Evolutionary conservation across 2,329 filamentous ascomycete species (phyloP).

Genomic region (Juglanconis juglandina): DNA sequence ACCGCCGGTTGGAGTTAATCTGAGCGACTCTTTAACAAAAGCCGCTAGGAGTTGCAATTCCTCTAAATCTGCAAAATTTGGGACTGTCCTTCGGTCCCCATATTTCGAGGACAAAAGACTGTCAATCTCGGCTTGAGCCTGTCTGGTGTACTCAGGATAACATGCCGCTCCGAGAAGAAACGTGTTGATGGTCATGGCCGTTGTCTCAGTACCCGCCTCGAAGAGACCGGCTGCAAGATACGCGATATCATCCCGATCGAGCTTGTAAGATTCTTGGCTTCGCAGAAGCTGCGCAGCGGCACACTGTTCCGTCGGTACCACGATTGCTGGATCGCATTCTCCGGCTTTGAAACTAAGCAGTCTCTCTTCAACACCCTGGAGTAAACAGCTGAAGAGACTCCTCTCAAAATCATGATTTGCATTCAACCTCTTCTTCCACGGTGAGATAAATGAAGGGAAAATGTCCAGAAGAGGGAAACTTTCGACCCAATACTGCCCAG

Average conservation of each 20-base stretch:
- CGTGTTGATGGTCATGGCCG: constrained; percentile 16
- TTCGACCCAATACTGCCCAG: constrained; percentile 11
- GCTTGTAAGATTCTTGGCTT: neutral
- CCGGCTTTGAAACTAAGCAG: neutral
- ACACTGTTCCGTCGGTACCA: constrained; percentile 2
- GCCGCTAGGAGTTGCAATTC: constrained; percentile 4
- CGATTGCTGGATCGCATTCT: neutral
- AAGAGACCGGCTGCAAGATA: constrained; percentile 16
- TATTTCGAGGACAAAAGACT: neutral
- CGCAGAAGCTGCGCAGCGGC: constrained; percentile 13
- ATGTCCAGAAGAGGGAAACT: constrained; percentile 8
- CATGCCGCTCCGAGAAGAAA: constrained; percentile 13
- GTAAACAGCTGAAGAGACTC: constrained; percentile 2
- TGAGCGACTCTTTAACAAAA: constrained; percentile 13
- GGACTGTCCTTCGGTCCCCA: neutral
- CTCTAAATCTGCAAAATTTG: constrained; percentile 12
- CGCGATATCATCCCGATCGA: constrained; percentile 4
- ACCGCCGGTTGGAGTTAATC: constrained; percentile 12
- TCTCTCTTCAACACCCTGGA: constrained; percentile 1
- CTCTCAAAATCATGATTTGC: constrained; percentile 11
- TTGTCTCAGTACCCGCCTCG: constrained; percentile 17
- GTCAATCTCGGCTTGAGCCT: constrained; percentile 12
- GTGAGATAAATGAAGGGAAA: neutral
- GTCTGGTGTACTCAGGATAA: neutral
- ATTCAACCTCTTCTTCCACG: constrained; percentile 13